These are phyloP conservation scores for Naganishia antarctica DNA, from an alignment of 768 basidiomycete genomes.

Conservation along the genomic window DNA sequence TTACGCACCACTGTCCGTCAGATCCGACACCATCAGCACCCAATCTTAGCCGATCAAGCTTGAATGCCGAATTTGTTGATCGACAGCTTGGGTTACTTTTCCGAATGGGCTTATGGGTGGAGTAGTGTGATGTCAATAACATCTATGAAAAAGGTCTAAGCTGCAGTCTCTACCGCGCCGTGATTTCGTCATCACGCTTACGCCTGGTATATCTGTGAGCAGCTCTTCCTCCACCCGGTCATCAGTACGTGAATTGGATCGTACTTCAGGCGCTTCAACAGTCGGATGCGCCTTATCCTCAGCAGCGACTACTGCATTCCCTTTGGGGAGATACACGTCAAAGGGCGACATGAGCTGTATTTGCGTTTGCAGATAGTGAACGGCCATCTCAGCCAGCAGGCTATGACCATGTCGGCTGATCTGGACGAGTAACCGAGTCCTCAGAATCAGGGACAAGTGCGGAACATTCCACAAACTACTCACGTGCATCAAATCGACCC, in stretches of 20 bases:
- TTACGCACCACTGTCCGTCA: not conserved
- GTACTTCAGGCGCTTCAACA: too few species aligned
- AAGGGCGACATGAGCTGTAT: conserved; percentile 7
- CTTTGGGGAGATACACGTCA: not conserved
- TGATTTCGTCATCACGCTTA: too few species aligned
- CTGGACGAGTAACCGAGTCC: not conserved
- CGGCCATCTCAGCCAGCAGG: conserved; percentile 17
- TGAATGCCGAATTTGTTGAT: conserved; percentile 17
- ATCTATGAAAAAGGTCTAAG: conserved; percentile 10
- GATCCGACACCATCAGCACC: not conserved
- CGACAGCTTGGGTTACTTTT: conserved; percentile 12
- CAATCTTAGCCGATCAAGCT: not conserved
- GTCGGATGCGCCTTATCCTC: too few species aligned
- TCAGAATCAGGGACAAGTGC: conserved; percentile 1
- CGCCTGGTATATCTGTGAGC: conserved; percentile 19
- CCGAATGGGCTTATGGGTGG: conserved; percentile 1
- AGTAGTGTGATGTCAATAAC: conserved; percentile 17
- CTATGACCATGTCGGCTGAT: conserved; percentile 22
- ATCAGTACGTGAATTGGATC: too few species aligned
- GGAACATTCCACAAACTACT: conserved; percentile 16
- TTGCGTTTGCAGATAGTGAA: conserved; percentile 24
- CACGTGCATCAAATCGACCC: conserved; percentile 44
- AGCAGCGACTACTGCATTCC: not conserved
- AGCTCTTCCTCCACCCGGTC: too few species aligned
- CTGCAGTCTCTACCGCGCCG: too few species aligned